These are phyloP conservation scores for Monosporascus sp. DNA, from an alignment of 2,329 filamentous ascomycete species.

Conservation along the genomic window DNA sequence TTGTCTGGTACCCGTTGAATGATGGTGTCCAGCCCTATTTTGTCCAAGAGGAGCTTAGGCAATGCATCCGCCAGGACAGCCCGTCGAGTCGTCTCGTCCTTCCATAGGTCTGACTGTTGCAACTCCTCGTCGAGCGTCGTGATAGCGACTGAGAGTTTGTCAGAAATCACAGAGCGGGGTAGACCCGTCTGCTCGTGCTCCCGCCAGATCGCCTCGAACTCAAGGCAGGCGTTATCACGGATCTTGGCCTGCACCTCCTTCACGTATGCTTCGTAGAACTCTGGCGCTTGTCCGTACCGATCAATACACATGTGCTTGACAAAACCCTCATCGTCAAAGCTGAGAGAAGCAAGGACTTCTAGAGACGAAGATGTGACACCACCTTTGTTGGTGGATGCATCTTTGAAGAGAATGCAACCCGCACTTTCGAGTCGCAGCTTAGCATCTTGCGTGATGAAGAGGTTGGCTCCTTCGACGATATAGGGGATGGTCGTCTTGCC, in stretches of 20 bases:
- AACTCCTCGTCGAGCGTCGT: slow-evolving; percentile 96
- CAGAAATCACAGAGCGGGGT: slow-evolving; percentile 79
- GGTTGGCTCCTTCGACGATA: slow-evolving; percentile 94
- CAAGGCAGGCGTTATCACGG: slow-evolving; percentile 81
- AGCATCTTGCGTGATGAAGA: slow-evolving; percentile 98
- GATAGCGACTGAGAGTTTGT: slow-evolving; percentile 85
- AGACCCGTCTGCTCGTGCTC: slow-evolving; percentile 80
- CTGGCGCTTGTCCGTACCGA: slow-evolving; percentile 62
- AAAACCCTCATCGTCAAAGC: slow-evolving; percentile 87
- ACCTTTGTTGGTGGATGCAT: slow-evolving; percentile 97
- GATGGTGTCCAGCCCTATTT: slow-evolving; percentile 88
- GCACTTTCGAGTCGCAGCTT: slow-evolving; percentile 92
- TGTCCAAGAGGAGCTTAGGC: slow-evolving; percentile 74
- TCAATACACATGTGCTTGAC: slow-evolving; percentile 91
- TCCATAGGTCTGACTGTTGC: slow-evolving; percentile 88
- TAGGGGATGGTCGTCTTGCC: slow-evolving; percentile 86
- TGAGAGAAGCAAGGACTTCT: slow-evolving; percentile 89
- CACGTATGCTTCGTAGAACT: slow-evolving; percentile 92
- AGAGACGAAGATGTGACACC: slow-evolving; percentile 96
- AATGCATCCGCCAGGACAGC: slow-evolving; percentile 80
- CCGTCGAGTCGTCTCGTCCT: slow-evolving; percentile 69
- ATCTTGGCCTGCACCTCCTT: slow-evolving; percentile 87
- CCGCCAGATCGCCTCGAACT: slow-evolving; percentile 98
- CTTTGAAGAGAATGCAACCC: slow-evolving; percentile 95
- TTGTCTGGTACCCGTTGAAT: slow-evolving; percentile 81